These are phyloP conservation scores for Lepidium campestre DNA, from an alignment of 441 rosid species.

Conservation along the genomic window DNA sequence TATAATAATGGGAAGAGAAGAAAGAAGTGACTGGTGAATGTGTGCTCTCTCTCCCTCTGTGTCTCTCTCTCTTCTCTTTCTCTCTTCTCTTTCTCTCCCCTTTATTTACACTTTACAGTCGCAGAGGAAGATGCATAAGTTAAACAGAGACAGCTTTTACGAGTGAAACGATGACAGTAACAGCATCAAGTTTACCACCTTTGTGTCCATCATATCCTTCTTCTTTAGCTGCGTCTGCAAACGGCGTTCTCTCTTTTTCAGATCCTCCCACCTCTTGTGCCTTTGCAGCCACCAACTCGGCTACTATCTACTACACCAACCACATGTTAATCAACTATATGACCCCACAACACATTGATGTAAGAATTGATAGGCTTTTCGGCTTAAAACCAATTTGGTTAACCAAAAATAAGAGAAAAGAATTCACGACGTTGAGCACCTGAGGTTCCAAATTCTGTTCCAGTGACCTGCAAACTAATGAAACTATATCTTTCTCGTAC, in stretches of 20 bases:
- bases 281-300: conserved; percentile 48
- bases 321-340: not conserved
- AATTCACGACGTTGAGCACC: conserved; percentile 31
- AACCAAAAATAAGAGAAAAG: not conserved
- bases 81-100: not conserved
- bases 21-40: not conserved
- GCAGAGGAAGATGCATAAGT: not conserved
- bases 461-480: conserved; percentile 37
- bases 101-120: conserved; percentile 3
- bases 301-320: conserved; percentile 45
- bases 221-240: conserved; percentile 71
- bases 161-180: conserved; percentile 60
- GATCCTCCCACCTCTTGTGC: conserved; percentile 55
- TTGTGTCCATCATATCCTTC: conserved; percentile 60
- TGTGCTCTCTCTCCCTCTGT: not conserved
- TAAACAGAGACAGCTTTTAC: conserved; percentile 22
- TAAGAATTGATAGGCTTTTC: not conserved
- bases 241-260: conserved; percentile 44
- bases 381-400: not conserved
- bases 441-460: conserved; percentile 46
- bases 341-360: not conserved
- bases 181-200: conserved; percentile 70
- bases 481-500: conserved; percentile 58
- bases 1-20: not conserved
- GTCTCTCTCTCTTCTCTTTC: not conserved